Conservation (phyloP, 257 asterid genomes). For the Solanum bulbocastanum region DNA sequence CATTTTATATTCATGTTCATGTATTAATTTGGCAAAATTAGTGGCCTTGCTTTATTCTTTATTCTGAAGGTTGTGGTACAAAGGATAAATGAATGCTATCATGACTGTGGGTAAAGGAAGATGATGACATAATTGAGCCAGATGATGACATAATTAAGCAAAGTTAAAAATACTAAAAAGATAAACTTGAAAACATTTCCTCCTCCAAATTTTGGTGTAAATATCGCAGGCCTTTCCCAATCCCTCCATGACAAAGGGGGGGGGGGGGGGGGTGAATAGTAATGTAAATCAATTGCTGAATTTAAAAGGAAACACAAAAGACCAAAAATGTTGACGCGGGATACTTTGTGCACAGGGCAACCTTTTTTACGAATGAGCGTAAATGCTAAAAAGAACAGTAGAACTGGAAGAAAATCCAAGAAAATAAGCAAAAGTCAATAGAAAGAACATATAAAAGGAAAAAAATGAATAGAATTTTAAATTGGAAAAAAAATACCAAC, state of each 20-base stretch:
- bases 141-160: neutral
- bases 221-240: neutral
- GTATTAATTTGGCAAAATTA: neutral
- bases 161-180: neutral
- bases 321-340: neutral
- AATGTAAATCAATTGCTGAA: neutral
- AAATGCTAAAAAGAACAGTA: neutral
- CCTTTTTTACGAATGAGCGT: neutral
- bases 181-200: neutral
- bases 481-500: neutral
- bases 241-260: neutral
- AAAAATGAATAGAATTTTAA: neutral
- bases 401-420: neutral
- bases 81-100: neutral
- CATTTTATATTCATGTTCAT: neutral
- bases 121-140: neutral
- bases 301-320: neutral
- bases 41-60: neutral
- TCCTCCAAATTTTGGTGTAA: neutral
- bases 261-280: neutral
- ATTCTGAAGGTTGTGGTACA: neutral
- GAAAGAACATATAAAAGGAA: neutral
- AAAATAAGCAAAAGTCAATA: neutral
- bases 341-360: neutral
- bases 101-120: neutral